Conservation (phyloP, 306 rosid species). For the Astragalus membranaceus region DNA sequence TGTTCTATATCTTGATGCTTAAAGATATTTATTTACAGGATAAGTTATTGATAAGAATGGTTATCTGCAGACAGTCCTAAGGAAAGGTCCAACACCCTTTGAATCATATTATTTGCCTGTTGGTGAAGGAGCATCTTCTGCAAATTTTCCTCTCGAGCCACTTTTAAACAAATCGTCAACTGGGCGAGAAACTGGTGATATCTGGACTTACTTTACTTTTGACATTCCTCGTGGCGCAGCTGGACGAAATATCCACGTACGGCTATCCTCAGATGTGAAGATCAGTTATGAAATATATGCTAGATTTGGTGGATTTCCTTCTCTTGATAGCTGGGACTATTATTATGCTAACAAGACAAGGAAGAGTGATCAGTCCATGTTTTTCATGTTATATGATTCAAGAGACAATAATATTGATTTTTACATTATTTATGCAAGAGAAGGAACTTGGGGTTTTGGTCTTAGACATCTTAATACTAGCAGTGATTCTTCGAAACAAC, state of each 20-base stretch:
- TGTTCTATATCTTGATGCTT: constrained; percentile 35
- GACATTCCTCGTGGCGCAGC: constrained; percentile 89
- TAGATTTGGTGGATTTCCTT: constrained; percentile 86
- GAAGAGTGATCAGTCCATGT: constrained; percentile 62
- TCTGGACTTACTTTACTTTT: constrained; percentile 74
- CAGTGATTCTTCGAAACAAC: constrained; percentile 29
- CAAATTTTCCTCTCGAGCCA: constrained; percentile 77
- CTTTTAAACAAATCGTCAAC: constrained; percentile 48
- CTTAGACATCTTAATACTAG: constrained; percentile 45
- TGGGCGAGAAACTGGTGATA: constrained; percentile 30
- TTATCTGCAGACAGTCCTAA: constrained; percentile 77
- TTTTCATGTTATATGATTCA: constrained; percentile 68
- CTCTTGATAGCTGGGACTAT: constrained; percentile 70
- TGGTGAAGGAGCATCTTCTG: constrained; percentile 42
- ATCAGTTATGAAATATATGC: constrained; percentile 71
- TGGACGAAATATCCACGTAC: constrained; percentile 73
- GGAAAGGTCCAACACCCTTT: constrained; percentile 52
- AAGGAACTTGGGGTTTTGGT: constrained; percentile 96
- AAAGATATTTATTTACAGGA: constrained; percentile 28
- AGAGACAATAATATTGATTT: constrained; percentile 61
- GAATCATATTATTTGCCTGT: constrained; percentile 82
- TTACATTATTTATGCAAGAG: constrained; percentile 69
- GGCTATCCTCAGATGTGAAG: constrained; percentile 44
- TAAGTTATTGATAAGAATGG: constrained; percentile 47
- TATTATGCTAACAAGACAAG: constrained; percentile 73